Base-by-base conservation (phyloP, 164 flowering plant genomes). In the Magnolia officinalis region DNA sequence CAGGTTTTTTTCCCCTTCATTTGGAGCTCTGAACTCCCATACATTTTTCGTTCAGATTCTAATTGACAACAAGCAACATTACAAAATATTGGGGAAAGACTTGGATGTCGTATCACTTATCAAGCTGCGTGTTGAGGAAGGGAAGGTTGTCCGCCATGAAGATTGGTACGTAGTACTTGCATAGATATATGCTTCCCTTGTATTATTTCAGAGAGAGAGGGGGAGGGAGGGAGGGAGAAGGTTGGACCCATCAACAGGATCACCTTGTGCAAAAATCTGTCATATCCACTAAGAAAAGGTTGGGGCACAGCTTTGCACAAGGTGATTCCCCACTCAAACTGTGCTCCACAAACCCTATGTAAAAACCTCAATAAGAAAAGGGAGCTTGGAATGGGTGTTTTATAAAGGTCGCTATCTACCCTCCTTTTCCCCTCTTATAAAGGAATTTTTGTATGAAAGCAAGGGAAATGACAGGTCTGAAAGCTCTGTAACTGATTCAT, bases 11-110 rank as follows among this genome's bases (percentile, higher is more conserved):
- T 37, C 45, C 45, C 45, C 45, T 37, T 37, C 45, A 37, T 3
- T 37, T 55, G 16, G 59, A 55, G 11, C 11, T 55, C 8, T 63
- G 67, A 67, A 67, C 18, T 67, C 13, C 37, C 24, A 9, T 67
- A 16, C 37, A 67, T 68, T 50, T 75, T 45, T 58, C 2, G 31
- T 79, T 29, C 84, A 92, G 97, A 88, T 92, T 77, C 76, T 87
- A 45, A 89, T 92, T 49, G 97, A 94, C 83, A 94, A 91, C 89
- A 94, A 92, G 78, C 98, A 94, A 81, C 80, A 86, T 29, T 92
- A 94, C 88, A 94, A 91, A 86, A 79, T 91, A 77, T 13, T n/a
- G 82, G 97, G 97, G 75, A 91, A 77, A 76, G 81, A 81, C 74
- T 82, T 91, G 64, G 84, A 89, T 78, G 76, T 91, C 88, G 82